These are phyloP conservation scores for Penicillium sp. DNA, from an alignment of 2,329 filamentous ascomycete genomes.

Conservation along the genomic window DNA sequence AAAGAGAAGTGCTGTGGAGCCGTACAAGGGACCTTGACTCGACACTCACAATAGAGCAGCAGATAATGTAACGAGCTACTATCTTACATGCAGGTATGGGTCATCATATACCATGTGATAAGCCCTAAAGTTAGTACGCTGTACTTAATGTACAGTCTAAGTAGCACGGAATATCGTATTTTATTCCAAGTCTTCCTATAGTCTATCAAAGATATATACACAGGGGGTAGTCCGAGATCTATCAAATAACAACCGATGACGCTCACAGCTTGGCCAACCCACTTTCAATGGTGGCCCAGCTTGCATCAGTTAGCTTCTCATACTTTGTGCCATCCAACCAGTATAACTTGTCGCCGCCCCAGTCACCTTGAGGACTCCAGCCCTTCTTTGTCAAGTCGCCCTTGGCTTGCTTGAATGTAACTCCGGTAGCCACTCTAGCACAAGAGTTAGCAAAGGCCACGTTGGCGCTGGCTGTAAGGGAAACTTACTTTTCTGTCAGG, in stretches of 20 bases:
- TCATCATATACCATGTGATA: background rate
- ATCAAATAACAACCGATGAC: background rate
- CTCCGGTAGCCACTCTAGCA: slow-evolving; percentile 49
- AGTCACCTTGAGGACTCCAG: slow-evolving; percentile 43
- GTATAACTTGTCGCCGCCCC: slow-evolving; percentile 46
- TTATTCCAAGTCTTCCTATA: background rate
- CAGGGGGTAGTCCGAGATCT: background rate
- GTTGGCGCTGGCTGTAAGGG: background rate
- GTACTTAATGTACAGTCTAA: background rate
- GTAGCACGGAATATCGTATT: background rate
- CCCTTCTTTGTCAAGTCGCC: slow-evolving; percentile 48
- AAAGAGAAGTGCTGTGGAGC: background rate
- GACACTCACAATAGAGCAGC: background rate
- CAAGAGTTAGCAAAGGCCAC: background rate
- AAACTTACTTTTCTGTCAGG: slow-evolving; percentile 51
- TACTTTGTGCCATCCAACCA: slow-evolving; percentile 51
- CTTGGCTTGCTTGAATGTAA: slow-evolving; percentile 58
- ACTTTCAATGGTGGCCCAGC: slow-evolving; percentile 49
- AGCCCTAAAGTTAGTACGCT: background rate
- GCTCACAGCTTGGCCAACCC: slow-evolving; percentile 50
- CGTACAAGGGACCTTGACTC: background rate
- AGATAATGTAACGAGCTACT: no score
- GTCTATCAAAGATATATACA: slow-evolving; percentile 4
- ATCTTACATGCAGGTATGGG: no score
- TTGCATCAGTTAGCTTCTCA: slow-evolving; percentile 41